Base-by-base conservation (phyloP, 1,139 yeast species). In the Taphrina flavorubra region DNA sequence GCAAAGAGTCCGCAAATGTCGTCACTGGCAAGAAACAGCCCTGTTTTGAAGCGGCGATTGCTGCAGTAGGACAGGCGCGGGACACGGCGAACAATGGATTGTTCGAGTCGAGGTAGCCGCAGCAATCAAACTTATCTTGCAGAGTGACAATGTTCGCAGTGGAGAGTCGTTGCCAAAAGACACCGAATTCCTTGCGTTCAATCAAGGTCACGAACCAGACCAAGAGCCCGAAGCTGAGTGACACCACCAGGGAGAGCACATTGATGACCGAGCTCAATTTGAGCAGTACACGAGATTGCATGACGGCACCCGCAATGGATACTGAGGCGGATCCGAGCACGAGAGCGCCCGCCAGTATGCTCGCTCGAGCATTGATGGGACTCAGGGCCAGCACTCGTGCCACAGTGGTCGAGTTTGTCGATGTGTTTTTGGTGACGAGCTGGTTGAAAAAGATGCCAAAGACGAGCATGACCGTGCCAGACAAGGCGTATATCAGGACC, bases 121-220 rank as follows among this genome's bases (percentile, higher is more conserved):
- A 63, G 31, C 67, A 63, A 37, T 63, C 25, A 56, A 63, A 42
- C 36, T 25, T 14, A 36, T 63, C 55, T 18, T 63, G 67, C 14
- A 63, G 20, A 36, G 47, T 47, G 42, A 44, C 31, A 3, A 20
- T 58, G 42, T 42, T 58, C 14, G 51, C 25, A 1, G 20, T 13
- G 11, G 62, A 36, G 34, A 25, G 42, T 13, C 53, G 51, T 58
- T 58, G 62, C 67, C 67, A 63, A 18, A 34, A 55, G 11, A 16
- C 44, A 13, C 36, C 18, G 20, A 55, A 63, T 8, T 37, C 51
- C 14, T 18, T 31, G 11, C 53, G 47, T 18, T 56, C 61, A 18
- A 53, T 25, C 20, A 63, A 59, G 7, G 67, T 53, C 37, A 55
- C 42, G 56, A 55, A 46, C 67, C 67, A 63, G 60, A 63, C 55